Evolutionary conservation across 2,329 filamentous ascomycete genomes (phyloP), one percentile per base, ranked within the genome.

Genomic region (Magnaporthiopsis poae): DNA sequence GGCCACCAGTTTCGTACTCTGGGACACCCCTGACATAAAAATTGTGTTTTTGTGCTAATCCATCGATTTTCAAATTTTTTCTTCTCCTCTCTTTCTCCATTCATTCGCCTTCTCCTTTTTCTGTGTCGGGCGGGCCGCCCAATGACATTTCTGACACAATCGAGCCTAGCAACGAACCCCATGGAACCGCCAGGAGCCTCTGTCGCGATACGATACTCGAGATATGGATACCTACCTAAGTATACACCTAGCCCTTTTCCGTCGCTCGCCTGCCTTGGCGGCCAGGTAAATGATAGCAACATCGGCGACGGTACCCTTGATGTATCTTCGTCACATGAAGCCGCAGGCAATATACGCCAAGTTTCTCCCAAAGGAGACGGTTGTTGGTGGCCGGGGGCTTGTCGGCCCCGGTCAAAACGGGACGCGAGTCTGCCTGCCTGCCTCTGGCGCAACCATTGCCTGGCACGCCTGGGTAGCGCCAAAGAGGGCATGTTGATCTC

Each of bases 281-380:
- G 46, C 21, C 13, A 46, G 39, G 5, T 18, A 46, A 56, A 56
- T 25, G 46, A 21, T 8, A 9, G 46, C 46, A 9, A 21, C 46
- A 25, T 21, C 46, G 18, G 46, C 46, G 7, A 18, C 39, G 13
- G 39, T 21, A 31, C 60, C 27, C 27, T 29, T 7, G 4, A 64
- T 25, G 39, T 64, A 64, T 59, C 29, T 63, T 64, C 29, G 62
- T 39, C 62, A 64, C 62, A 61, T 12, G 31, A 52, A 46, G 29
- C 52, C 31, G 46, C 27, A 39, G 52, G n/a, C 27, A 56, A 56
- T 64, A 39, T 59, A 64, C 62, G 62, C 62, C 62, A 64, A 59
- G 27, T 9, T 21, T 56, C 15, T 56, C 46, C 46, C 46, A 56
- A 25, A 56, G 21, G 46, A 25, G 46, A 56, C 46, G 46, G n/a